Base-by-base conservation (phyloP, 495 filamentous ascomycete species). In the Aspergillus incahuasiensis region DNA sequence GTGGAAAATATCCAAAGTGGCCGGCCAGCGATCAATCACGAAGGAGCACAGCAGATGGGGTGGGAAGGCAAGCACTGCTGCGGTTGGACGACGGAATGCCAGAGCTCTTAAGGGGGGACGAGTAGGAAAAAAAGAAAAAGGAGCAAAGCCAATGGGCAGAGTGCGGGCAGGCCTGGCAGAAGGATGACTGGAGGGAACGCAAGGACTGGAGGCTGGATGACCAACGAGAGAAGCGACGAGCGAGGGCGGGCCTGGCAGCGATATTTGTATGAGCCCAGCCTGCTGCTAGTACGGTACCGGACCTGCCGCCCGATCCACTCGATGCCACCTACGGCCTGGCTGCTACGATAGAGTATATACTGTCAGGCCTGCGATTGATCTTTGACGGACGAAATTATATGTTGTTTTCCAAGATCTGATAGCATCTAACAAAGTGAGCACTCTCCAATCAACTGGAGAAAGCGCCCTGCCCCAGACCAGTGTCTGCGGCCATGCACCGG, bases 141-240 rank as follows among this genome's bases (percentile, higher is more conserved):
- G 39, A 28, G 32, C 47, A 56, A 60, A 50, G 54, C 64, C 60
- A 63, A 66, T 63, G 57, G 58, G 64, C 59, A 60, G 56, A 57
- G 61, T 63, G 64, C 60, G 57, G 60, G 34, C 58, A 63, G 63
- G 52, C 62, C 60, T 55, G 58, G 25, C 58, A 63, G 63, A 48
- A 63, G 55, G 35, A 48, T 61, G 60, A 66, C 61, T 66, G 58
- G 60, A 62, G 61, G 54, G 54, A 54, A 61, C 52, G 60, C 63
- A 63, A 61, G 60, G 63, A 60, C 59, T 61, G 59, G 66, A 67
- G 60, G 59, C 56, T 59, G 69, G 72, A 72, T 64, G 67, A 73
- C 72, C 74, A 76, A 76, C 74, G 72, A 76, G 74, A 74, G 63
- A 67, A 66, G 60, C 60, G 60, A 65, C 44, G 48, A 71, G 68